A percentile compares a stretch with the other conserved stretches of the same genome.
Evolutionary conservation across 2,329 filamentous ascomycete genomes (phyloP).

Genomic region (Penicillium olsonii): DNA sequence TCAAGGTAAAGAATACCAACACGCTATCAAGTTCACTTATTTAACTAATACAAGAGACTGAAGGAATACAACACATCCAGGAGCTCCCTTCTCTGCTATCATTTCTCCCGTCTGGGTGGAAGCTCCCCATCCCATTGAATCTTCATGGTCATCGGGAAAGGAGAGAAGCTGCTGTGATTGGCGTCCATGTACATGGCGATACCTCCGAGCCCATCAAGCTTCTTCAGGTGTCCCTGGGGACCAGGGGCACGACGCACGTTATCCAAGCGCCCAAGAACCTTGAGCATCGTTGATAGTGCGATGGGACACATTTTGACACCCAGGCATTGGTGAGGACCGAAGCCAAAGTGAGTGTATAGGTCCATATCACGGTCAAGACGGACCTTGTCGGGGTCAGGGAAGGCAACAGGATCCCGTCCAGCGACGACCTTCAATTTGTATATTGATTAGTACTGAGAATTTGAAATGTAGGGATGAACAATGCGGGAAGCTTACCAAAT

Average conservation of each 20-base stretch:
- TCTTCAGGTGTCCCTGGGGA: conserved; percentile 44
- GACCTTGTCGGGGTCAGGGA: conserved; percentile 49
- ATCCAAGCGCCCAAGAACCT: conserved; percentile 42
- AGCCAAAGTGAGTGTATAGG: conserved; percentile 65
- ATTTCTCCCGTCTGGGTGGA: conserved; percentile 17
- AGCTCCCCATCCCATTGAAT: conserved; percentile 46
- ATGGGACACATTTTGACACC: conserved; percentile 45
- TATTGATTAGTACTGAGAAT: not conserved
- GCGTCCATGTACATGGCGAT: conserved; percentile 48
- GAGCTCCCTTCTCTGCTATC: not conserved
- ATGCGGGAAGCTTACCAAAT: conserved; percentile 33
- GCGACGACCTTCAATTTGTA: conserved; percentile 31
- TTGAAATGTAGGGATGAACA: not conserved
- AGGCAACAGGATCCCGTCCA: conserved; percentile 38
- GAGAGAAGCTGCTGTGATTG: conserved; percentile 44
- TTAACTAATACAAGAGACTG: no score
- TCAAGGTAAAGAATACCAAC: no score
- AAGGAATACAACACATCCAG: no score
- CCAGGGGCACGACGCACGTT: conserved; percentile 46
- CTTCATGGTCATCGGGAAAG: conserved; percentile 49
- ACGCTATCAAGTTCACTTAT: no score
- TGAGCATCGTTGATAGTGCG: conserved; percentile 42
- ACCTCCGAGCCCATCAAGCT: conserved; percentile 39
- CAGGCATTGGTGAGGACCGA: conserved; percentile 64
- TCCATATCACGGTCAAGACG: conserved; percentile 63